phyloP scores from a whole-genome alignment of 345 rosid genomes.

The Geranium rotundifolium region DNA sequence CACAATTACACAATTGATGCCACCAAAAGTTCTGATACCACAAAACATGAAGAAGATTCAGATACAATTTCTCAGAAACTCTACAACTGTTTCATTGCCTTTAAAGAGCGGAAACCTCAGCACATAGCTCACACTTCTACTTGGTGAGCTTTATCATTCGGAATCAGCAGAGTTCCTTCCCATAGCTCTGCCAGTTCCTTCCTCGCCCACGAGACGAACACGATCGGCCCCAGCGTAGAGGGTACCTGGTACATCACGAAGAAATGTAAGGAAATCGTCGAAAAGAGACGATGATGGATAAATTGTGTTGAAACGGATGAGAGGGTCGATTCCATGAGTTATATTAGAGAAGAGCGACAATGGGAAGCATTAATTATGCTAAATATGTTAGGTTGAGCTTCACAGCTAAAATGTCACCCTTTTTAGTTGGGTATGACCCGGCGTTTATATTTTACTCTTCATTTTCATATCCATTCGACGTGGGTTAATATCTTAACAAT shows the following conservation, averaged over 20 bases:
- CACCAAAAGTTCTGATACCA: neutral
- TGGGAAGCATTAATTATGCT: too few species aligned
- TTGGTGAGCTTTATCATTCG: constrained; percentile 50
- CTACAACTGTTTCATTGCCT: constrained; percentile 18
- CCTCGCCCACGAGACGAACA: constrained; percentile 64
- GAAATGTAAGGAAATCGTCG: too few species aligned
- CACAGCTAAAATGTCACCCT: too few species aligned
- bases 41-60: neutral
- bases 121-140: constrained; percentile 43
- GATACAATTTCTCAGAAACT: constrained; percentile 8
- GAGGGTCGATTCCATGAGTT: too few species aligned
- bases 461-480: too few species aligned
- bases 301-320: constrained; percentile 1
- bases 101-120: neutral
- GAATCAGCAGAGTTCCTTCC: constrained; percentile 58
- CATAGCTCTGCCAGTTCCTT: constrained; percentile 74
- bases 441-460: too few species aligned
- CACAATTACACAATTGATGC: neutral
- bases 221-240: constrained; percentile 81
- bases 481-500: too few species aligned
- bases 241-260: too few species aligned
- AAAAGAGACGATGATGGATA: neutral
- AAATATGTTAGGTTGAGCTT: too few species aligned
- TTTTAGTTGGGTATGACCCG: too few species aligned
- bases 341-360: too few species aligned